These are phyloP conservation scores for Penicillium silybi DNA, from an alignment of 495 filamentous ascomycete genomes.

Conservation along the genomic window DNA sequence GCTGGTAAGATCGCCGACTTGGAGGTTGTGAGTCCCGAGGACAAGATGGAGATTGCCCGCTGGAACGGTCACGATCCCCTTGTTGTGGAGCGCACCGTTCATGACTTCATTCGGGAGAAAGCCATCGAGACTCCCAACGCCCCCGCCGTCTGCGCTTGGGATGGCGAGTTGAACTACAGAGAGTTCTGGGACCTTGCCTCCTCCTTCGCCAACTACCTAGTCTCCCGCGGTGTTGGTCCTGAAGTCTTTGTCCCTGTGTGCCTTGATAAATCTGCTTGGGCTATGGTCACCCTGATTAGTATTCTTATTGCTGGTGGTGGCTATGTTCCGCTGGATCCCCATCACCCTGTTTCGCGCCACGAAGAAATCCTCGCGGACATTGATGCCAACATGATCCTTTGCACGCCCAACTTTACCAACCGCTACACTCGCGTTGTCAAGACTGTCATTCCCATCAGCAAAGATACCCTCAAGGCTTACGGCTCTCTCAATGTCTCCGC, in stretches of 20 bases:
- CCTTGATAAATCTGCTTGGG: constrained; percentile 54
- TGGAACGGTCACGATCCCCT: constrained; percentile 31
- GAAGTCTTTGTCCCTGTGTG: constrained; percentile 53
- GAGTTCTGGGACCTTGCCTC: constrained; percentile 35
- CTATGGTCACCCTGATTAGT: constrained; percentile 48
- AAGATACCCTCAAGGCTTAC: constrained; percentile 34
- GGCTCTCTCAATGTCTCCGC: constrained; percentile 14
- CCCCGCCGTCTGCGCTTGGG: constrained; percentile 40
- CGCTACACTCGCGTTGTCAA: constrained; percentile 28
- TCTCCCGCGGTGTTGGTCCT: constrained; percentile 43
- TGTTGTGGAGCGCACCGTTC: constrained; percentile 41
- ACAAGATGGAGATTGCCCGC: constrained; percentile 28
- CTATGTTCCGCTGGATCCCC: constrained; percentile 56
- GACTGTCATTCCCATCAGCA: constrained; percentile 34
- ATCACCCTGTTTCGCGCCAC: constrained; percentile 47
- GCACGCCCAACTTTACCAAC: constrained; percentile 30
- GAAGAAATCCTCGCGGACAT: constrained; percentile 40
- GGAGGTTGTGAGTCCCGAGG: constrained; percentile 30
- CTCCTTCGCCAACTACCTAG: constrained; percentile 34
- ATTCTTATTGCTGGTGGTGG: constrained; percentile 56
- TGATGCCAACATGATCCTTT: constrained; percentile 36
- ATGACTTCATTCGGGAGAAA: constrained; percentile 38
- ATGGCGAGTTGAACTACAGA: constrained; percentile 40
- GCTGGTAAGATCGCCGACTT: constrained; percentile 26
- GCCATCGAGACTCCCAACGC: constrained; percentile 27